phyloP scores from a whole-genome alignment of 371 early-diverging fungal species.

The Mortierella sp. region DNA sequence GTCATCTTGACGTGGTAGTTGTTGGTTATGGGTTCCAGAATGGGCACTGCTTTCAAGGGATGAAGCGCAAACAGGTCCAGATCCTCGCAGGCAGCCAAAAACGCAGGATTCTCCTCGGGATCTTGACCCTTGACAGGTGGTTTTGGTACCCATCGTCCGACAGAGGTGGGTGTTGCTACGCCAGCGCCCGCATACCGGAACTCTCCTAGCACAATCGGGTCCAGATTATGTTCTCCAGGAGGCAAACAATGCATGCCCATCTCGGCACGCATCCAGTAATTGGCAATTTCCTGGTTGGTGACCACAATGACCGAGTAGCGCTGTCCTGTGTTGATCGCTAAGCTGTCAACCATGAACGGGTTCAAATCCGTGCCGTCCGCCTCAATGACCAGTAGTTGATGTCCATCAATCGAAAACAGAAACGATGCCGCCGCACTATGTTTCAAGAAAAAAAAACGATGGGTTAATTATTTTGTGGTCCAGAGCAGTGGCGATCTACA shows the following conservation, averaged over 20 bases:
- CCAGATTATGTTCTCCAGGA: conserved; percentile 21
- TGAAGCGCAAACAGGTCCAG: conserved; percentile 54
- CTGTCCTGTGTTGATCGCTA: conserved; percentile 57
- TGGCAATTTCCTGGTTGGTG: conserved; percentile 48
- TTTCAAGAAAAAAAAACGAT: neutral
- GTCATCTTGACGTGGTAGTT: conserved; percentile 40
- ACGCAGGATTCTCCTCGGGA: conserved; percentile 51
- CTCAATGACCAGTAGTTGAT: conserved; percentile 53
- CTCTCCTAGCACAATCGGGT: conserved; percentile 54
- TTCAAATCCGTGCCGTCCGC: conserved; percentile 56
- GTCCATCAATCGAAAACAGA: conserved; percentile 58
- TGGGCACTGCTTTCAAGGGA: conserved; percentile 49
- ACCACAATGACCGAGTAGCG: conserved; percentile 59
- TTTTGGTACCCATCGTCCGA: conserved; percentile 39
- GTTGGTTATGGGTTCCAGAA: conserved; percentile 54
- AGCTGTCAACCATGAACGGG: conserved; percentile 51
- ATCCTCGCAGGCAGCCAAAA: conserved; percentile 51
- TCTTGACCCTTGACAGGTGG: conserved; percentile 13
- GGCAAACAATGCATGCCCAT: conserved; percentile 43
- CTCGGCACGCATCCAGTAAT: conserved; percentile 59
- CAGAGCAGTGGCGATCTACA: neutral
- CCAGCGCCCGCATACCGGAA: conserved; percentile 59
- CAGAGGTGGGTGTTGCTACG: conserved; percentile 35
- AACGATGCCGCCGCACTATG: conserved; percentile 52
- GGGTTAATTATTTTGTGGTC: neutral